A percentile compares a stretch with the other conserved stretches of the same genome.
phyloP scores from a whole-genome alignment of 331 rosid genomes.

The Prunus yedoensis region DNA sequence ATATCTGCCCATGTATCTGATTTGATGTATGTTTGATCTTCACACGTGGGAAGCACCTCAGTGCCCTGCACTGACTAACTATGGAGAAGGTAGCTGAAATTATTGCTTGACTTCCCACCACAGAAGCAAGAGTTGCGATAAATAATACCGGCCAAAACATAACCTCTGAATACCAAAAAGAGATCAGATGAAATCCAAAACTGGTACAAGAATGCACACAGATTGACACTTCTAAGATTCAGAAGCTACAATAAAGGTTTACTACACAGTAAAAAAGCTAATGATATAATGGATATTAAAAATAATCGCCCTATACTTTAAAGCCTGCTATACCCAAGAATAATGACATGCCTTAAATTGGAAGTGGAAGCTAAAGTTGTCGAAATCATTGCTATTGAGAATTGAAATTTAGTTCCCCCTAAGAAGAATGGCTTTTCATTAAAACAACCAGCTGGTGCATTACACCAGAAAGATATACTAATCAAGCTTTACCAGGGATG shows the following conservation, averaged over 20 bases:
- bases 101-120: constrained; percentile 42
- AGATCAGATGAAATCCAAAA: background rate
- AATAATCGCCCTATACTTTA: background rate
- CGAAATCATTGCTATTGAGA: background rate
- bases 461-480: background rate
- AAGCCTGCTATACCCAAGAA: background rate
- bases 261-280: background rate
- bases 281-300: background rate
- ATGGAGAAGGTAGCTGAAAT: constrained; percentile 48
- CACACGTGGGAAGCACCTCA: constrained; percentile 39
- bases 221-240: background rate
- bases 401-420: background rate
- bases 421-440: background rate
- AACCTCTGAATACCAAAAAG: constrained; percentile 21
- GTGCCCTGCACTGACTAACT: constrained; percentile 37
- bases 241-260: background rate
- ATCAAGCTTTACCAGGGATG: constrained; percentile 35
- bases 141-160: constrained; percentile 38
- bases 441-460: background rate
- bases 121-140: constrained; percentile 42
- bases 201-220: background rate
- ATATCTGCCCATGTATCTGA: constrained; percentile 38
- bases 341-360: background rate
- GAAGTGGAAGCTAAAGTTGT: background rate
- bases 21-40: constrained; percentile 36